Percentiles rank a stretch among this genome's conserved stretches.
Evolutionary conservation across 305 asterid genomes (phyloP).

Genomic region (Petunia hybrid): DNA sequence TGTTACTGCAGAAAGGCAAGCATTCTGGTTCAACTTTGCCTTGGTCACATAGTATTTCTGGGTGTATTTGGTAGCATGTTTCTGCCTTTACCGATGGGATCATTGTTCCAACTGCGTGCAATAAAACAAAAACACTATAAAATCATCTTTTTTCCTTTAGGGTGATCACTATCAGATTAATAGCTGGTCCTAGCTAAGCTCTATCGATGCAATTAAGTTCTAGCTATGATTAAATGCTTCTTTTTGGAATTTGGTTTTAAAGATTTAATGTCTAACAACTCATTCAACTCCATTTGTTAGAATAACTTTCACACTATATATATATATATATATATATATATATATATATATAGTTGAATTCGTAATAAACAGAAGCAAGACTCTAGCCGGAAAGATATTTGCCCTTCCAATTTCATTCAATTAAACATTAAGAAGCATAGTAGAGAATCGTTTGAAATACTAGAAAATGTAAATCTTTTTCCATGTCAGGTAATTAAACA

Average conservation of each 20-base stretch:
- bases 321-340: too few species aligned
- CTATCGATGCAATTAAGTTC: too few species aligned
- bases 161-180: too few species aligned
- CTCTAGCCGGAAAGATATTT: background rate
- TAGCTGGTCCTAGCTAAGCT: too few species aligned
- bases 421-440: background rate
- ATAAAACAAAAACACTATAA: background rate
- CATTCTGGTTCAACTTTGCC: constrained; percentile 26
- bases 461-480: background rate
- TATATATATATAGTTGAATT: too few species aligned
- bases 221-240: too few species aligned
- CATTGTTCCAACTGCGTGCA: constrained; percentile 18
- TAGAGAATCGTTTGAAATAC: background rate
- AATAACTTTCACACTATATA: too few species aligned
- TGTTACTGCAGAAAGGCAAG: constrained; percentile 18
- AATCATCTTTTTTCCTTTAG: too few species aligned
- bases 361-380: too few species aligned
- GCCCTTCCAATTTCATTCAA: background rate
- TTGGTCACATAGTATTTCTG: constrained; percentile 4
- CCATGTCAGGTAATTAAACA: background rate
- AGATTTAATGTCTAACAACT: too few species aligned
- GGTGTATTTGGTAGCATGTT: constrained; percentile 30
- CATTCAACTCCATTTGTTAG: too few species aligned
- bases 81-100: background rate
- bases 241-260: too few species aligned